Evolutionary conservation across 2,329 filamentous ascomycete genomes (phyloP).

Genomic region (Chalaropsis ovoidea): DNA sequence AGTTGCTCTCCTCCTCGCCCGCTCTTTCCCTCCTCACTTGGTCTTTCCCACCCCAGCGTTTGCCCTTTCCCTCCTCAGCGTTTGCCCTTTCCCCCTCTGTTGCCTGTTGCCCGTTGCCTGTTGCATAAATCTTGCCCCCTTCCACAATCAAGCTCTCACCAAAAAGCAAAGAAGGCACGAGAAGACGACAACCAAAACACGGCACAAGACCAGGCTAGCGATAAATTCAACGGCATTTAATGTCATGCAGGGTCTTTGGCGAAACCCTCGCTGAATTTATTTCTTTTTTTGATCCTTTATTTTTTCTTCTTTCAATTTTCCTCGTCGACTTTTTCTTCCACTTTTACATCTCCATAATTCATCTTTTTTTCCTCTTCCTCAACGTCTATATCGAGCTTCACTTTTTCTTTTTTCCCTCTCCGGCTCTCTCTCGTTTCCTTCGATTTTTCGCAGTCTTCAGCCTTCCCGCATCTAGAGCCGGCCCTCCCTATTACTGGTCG

Average conservation of each 20-base stretch:
- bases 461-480: background rate
- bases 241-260: conserved; percentile 4
- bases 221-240: background rate
- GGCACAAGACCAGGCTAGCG: background rate
- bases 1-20: background rate
- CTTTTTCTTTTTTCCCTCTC: background rate
- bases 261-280: background rate
- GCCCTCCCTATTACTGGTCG: background rate
- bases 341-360: conserved; percentile 7
- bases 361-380: background rate
- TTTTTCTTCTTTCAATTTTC: conserved; percentile 6
- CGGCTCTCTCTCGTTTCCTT: background rate
- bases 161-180: background rate
- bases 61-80: conserved; percentile 9
- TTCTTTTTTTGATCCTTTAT: conserved; percentile 15
- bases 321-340: background rate
- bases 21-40: background rate
- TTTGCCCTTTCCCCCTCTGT: no score
- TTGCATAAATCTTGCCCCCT: conserved; percentile 13
- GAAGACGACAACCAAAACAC: background rate
- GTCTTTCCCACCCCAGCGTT: background rate
- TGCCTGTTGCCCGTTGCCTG: conserved; percentile 8
- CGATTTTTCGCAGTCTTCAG: background rate
- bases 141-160: background rate
- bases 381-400: conserved; percentile 4